These are phyloP conservation scores for Incumbomyces lentus DNA, from an alignment of 2,329 filamentous ascomycete species.

Conservation along the genomic window DNA sequence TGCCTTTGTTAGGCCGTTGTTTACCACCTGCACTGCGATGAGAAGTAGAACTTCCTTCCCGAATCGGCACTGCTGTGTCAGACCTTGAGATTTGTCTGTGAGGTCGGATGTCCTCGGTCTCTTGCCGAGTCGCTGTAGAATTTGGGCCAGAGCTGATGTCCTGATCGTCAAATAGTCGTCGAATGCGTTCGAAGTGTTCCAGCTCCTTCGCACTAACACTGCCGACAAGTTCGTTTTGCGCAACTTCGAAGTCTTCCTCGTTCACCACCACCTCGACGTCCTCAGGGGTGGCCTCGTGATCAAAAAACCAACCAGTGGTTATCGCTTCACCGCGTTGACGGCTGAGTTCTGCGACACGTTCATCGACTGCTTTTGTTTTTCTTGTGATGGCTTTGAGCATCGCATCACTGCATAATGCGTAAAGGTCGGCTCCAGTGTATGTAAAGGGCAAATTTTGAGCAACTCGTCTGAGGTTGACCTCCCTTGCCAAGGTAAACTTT, in stretches of 20 bases:
- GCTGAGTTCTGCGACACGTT: conserved; percentile 60
- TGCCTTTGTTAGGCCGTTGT: conserved; percentile 13
- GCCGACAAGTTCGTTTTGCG: conserved; percentile 77
- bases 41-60: conserved; percentile 4
- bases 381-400: conserved; percentile 98
- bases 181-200: conserved; percentile 77
- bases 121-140: conserved; percentile 23
- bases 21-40: conserved; percentile 15
- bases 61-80: neutral
- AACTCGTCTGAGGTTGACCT: conserved; percentile 63
- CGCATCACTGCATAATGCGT: conserved; percentile 91
- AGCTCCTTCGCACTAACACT: conserved; percentile 88
- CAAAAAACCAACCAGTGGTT: conserved; percentile 89
- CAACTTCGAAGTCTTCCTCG: conserved; percentile 76
- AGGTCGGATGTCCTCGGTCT: conserved; percentile 18
- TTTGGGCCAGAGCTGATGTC: conserved; percentile 26
- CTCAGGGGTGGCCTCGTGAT: conserved; percentile 72
- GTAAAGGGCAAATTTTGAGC: conserved; percentile 78
- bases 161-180: conserved; percentile 64
- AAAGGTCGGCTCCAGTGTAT: conserved; percentile 95
- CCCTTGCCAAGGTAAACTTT: conserved; percentile 79
- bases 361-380: conserved; percentile 72
- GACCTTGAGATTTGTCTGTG: neutral
- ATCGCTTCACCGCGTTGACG: conserved; percentile 39
- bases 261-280: conserved; percentile 82